These are phyloP conservation scores for Leccinum barrowsii DNA, from an alignment of 768 basidiomycete species.

Conservation along the genomic window DNA sequence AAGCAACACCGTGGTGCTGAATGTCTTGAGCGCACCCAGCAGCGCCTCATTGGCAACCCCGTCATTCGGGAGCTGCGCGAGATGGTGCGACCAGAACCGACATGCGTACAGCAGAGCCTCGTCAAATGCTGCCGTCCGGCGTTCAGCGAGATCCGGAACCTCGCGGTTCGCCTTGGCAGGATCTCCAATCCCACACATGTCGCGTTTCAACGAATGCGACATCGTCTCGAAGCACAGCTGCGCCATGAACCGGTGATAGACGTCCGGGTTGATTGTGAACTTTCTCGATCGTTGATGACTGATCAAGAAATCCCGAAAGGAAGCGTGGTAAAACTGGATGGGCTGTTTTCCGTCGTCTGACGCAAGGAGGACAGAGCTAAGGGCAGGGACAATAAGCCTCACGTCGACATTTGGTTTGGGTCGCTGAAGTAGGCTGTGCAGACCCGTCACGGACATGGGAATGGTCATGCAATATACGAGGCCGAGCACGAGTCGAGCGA, in stretches of 20 bases:
- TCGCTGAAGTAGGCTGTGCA: slow-evolving; percentile 8
- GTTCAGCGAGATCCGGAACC: slow-evolving; percentile 9
- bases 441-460: slow-evolving; percentile 8
- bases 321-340: slow-evolving; percentile 18
- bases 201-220: slow-evolving; percentile 10
- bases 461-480: slow-evolving; percentile 15
- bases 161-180: slow-evolving; percentile 16
- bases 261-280: slow-evolving; percentile 5
- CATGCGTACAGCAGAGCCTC: slow-evolving; percentile 16
- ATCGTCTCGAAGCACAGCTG: slow-evolving; percentile 17
- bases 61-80: slow-evolving; percentile 11
- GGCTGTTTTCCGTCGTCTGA: slow-evolving; percentile 12
- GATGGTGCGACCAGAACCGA: slow-evolving; percentile 17
- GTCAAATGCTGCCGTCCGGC: slow-evolving; percentile 4
- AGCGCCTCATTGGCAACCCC: slow-evolving; percentile 4
- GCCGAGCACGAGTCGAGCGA: slow-evolving; percentile 15
- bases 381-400: slow-evolving; percentile 16
- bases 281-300: slow-evolving; percentile 10
- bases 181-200: slow-evolving; percentile 15
- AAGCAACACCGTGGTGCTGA: slow-evolving; percentile 7
- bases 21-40: slow-evolving; percentile 5
- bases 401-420: slow-evolving; percentile 15
- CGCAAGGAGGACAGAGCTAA: slow-evolving; percentile 13
- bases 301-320: slow-evolving; percentile 11
- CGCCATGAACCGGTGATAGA: slow-evolving; percentile 2